Conservation (phyloP, 768 basidiomycete species). For the Suillus spraguei region DNA sequence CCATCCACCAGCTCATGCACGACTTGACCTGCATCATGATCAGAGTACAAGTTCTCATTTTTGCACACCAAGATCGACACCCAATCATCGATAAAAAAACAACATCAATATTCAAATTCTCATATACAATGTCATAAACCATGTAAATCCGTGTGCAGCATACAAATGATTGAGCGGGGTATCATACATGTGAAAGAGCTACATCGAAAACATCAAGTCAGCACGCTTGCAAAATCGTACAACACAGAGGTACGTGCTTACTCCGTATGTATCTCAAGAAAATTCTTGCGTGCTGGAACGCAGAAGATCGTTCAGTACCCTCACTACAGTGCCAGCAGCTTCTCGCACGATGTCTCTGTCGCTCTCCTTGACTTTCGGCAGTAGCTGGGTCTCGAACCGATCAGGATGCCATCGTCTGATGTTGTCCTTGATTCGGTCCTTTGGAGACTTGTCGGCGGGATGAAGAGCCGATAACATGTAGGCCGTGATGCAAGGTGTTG, state of each 20-base stretch:
- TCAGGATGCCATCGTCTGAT: conserved; percentile 83
- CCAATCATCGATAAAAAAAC: background rate
- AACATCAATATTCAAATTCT: conserved; percentile 6
- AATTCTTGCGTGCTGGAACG: conserved; percentile 45
- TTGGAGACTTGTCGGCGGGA: conserved; percentile 53
- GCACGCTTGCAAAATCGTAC: background rate
- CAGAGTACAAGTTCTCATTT: background rate
- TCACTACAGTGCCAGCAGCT: conserved; percentile 73
- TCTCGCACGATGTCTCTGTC: conserved; percentile 70
- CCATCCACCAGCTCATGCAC: background rate
- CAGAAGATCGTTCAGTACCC: conserved; percentile 73
- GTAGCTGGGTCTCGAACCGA: conserved; percentile 70
- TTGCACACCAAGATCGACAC: too few relatives aligned
- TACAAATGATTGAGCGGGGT: conserved; percentile 36
- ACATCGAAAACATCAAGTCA: conserved; percentile 14
- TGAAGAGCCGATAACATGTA: conserved; percentile 64
- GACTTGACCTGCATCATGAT: background rate
- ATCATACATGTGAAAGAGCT: conserved; percentile 31
- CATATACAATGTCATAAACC: conserved; percentile 7
- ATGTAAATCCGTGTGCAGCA: conserved; percentile 18
- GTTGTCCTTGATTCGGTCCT: conserved; percentile 77
- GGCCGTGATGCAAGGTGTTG: conserved; percentile 52
- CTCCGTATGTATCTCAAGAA: conserved; percentile 34
- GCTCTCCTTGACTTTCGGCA: conserved; percentile 62
- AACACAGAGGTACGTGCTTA: conserved; percentile 20